These are phyloP conservation scores for Perkinsus marinus DNA, from an alignment of 169 alveolate genomes.

Conservation along the genomic window DNA sequence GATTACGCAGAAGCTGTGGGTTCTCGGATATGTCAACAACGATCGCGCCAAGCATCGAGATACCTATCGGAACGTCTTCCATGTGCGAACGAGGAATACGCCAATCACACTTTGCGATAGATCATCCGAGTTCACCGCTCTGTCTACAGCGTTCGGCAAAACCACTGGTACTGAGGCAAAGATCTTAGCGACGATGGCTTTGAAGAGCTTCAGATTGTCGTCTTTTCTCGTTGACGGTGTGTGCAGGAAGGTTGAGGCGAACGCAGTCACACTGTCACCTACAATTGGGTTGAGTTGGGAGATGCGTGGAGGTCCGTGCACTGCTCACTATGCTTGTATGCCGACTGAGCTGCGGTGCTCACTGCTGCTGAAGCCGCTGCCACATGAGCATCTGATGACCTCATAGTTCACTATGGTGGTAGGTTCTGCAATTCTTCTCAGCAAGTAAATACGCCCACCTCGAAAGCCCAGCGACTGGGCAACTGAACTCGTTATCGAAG, in stretches of 20 bases:
- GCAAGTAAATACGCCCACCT: neutral
- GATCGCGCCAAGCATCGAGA: neutral
- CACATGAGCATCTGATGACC: neutral
- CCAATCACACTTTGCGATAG: neutral
- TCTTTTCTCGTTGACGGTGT: neutral
- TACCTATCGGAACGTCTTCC: neutral
- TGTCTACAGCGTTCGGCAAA: neutral
- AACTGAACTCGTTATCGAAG: neutral
- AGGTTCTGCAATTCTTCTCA: neutral
- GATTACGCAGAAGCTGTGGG: neutral
- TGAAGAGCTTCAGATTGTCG: neutral
- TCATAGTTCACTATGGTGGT: neutral
- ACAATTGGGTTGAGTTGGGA: neutral
- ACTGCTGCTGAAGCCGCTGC: neutral
- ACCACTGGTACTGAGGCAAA: neutral
- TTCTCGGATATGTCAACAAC: neutral
- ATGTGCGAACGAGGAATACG: neutral
- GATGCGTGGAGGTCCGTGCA: neutral
- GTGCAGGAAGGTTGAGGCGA: neutral
- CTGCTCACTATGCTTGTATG: neutral
- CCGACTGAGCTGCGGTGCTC: neutral
- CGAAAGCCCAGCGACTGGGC: neutral
- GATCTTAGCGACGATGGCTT: neutral
- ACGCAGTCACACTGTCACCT: neutral
- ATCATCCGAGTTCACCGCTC: neutral